phyloP scores from a whole-genome alignment of 176 grass and related monocot genomes.

The Zea mays region Zm-B73-REFERENCE-NAM-5.0 NC_050099.1:15700501-15701000 shows the following conservation, averaged over 20 bases:
- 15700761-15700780: conserved; percentile 74
- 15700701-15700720: conserved; percentile 89
- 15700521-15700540: conserved; percentile 68
- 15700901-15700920: conserved; percentile 80
- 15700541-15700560: conserved; percentile 63
- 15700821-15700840: conserved; percentile 82
- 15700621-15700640: neutral
- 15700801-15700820: conserved; percentile 70
- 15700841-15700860: conserved; percentile 71
- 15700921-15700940: conserved; percentile 42
- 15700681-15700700: conserved; percentile 12
- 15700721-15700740: conserved; percentile 58
- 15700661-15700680: neutral
- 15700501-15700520: conserved; percentile 86
- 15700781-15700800: conserved; percentile 82
- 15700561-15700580: conserved; percentile 82
- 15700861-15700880: neutral
- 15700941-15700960: neutral
- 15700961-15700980: neutral
- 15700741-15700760: conserved; percentile 45
- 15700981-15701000: neutral
- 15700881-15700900: conserved; percentile 70
- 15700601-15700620: conserved; percentile 48
- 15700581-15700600: conserved; percentile 66
- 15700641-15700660: neutral